Evolutionary conservation across 306 rosid species (phyloP).

Genomic region (Quercus bicolor): DNA sequence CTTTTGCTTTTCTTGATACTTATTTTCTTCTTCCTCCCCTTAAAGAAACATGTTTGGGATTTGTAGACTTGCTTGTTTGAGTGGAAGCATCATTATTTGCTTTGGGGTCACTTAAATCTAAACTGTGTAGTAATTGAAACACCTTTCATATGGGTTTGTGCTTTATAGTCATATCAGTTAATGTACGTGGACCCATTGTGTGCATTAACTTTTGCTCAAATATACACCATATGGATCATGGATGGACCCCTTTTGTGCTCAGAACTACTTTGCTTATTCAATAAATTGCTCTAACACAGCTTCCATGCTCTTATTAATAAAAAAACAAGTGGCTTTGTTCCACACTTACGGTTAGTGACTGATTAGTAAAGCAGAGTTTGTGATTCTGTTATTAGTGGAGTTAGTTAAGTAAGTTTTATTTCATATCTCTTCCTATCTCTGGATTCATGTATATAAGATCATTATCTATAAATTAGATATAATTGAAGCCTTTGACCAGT

Average conservation of each 20-base stretch:
- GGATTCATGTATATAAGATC: too few relatives aligned
- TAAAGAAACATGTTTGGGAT: conserved; percentile 80
- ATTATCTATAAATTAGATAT: too few relatives aligned
- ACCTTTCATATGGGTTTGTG: conserved; percentile 19
- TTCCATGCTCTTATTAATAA: too few relatives aligned
- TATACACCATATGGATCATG: not conserved
- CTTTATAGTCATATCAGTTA: conserved; percentile 14
- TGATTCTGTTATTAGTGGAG: too few relatives aligned
- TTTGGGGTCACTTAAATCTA: conserved; percentile 26
- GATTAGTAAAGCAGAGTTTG: too few relatives aligned
- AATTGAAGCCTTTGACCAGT: too few relatives aligned
- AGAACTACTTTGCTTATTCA: not conserved
- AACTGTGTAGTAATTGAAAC: conserved; percentile 31
- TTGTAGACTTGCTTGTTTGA: conserved; percentile 60
- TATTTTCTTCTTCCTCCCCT: conserved; percentile 36
- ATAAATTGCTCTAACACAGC: not conserved
- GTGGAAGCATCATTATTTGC: conserved; percentile 55
- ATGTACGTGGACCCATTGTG: not conserved
- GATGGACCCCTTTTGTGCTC: not conserved
- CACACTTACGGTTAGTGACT: too few relatives aligned
- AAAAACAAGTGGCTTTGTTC: too few relatives aligned
- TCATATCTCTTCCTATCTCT: too few relatives aligned
- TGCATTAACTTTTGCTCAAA: not conserved
- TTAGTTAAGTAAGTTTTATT: too few relatives aligned
- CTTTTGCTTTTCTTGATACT: conserved; percentile 42